Conservation (phyloP, 768 basidiomycete species). For the Leccinum ochraceum region DNA sequence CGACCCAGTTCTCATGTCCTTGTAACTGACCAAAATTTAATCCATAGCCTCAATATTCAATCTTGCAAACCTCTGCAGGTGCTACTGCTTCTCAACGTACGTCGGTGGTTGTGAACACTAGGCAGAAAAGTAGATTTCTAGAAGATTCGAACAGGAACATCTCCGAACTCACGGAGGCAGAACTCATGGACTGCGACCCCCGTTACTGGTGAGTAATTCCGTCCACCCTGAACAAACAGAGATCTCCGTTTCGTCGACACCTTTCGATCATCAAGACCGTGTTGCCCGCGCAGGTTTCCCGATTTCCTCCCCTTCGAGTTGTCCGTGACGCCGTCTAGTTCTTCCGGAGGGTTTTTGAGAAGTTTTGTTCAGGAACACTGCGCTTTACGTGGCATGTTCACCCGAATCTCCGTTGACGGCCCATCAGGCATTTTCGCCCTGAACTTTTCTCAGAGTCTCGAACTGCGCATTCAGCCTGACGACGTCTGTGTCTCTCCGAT, state of each 20-base stretch:
- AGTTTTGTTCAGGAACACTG: neutral
- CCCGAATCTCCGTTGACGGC: neutral
- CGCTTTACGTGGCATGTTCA: neutral
- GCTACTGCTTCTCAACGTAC: neutral
- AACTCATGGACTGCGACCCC: neutral
- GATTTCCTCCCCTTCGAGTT: neutral
- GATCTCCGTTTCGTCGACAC: neutral
- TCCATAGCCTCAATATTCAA: neutral
- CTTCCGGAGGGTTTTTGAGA: neutral
- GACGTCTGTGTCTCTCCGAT: neutral
- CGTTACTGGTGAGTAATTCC: slow-evolving; percentile 1
- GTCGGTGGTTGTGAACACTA: neutral
- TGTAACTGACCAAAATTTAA: neutral
- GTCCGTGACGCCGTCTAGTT: neutral
- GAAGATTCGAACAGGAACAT: neutral
- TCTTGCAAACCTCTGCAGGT: neutral
- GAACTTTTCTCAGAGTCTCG: neutral
- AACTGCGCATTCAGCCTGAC: neutral
- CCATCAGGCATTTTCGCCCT: neutral
- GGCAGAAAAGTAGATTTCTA: neutral
- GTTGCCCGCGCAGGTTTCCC: neutral
- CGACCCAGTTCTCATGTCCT: neutral
- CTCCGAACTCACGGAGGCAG: neutral
- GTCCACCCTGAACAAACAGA: neutral
- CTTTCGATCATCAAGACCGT: neutral